A percentile compares a stretch with the other conserved stretches of the same genome.
Evolutionary conservation across 73 alveolate species (phyloP).

Genomic region (Chromera velia): DNA sequence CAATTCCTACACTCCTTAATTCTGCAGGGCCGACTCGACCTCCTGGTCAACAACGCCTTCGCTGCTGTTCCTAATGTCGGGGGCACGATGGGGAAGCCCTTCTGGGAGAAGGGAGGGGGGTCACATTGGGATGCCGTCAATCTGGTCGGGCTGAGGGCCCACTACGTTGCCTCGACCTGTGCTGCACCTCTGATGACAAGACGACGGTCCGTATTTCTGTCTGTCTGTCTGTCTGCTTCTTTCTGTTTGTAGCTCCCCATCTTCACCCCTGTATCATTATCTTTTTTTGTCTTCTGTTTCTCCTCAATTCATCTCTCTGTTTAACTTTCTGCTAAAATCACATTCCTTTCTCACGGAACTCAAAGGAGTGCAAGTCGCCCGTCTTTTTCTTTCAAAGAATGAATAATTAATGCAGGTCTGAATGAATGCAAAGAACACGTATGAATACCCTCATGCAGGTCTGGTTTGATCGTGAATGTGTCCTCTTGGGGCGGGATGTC

Average conservation of each 20-base stretch:
- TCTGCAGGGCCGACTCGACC: background rate
- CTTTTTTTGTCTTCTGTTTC: no score
- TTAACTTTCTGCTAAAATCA: background rate
- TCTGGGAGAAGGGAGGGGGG: conserved; percentile 8
- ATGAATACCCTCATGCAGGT: no score
- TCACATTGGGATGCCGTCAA: conserved; percentile 8
- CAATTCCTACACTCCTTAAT: no score
- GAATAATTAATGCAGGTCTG: no score
- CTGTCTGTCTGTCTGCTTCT: no score
- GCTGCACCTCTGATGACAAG: conserved; percentile 1
- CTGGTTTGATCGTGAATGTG: conserved; percentile 12
- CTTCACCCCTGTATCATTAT: no score
- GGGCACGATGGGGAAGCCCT: conserved; percentile 11
- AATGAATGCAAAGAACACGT: no score
- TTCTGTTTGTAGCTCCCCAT: no score
- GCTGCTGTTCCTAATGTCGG: no score
- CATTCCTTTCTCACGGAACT: background rate
- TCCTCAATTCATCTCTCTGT: background rate
- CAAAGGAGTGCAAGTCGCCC: no score
- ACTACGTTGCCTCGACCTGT: conserved; percentile 1
- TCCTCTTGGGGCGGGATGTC: conserved; percentile 3
- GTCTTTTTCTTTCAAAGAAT: no score
- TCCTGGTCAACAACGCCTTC: conserved; percentile 19
- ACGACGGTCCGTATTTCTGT: no score
- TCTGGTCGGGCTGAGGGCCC: conserved; percentile 11